Conservation (phyloP, 2,329 filamentous ascomycete genomes). For the Achaetomium macrosporum region DNA sequence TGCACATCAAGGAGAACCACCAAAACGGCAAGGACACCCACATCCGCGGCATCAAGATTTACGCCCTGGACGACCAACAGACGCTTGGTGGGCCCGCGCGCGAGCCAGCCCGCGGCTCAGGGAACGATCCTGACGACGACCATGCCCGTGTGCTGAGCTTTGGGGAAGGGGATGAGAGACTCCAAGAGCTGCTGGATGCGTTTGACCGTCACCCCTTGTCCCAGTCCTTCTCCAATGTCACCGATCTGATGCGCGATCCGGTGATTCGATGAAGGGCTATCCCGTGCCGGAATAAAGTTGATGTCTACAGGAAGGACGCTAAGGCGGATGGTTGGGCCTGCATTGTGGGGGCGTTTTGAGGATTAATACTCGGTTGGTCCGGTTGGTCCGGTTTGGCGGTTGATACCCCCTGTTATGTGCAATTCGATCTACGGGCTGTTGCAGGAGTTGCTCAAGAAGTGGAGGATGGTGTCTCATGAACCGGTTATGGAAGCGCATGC, state of each 20-base stretch:
- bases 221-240: constrained; percentile 29
- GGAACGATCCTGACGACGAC: constrained; percentile 27
- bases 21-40: constrained; percentile 99
- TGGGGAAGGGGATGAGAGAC: constrained; percentile 30
- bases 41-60: constrained; percentile 86
- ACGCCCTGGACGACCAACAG: constrained; percentile 51
- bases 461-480: background rate
- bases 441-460: background rate
- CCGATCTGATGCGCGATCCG: constrained; percentile 37
- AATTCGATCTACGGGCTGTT: background rate
- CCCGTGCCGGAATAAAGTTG: background rate
- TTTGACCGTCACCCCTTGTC: constrained; percentile 27
- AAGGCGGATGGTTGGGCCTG: background rate
- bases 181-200: constrained; percentile 30
- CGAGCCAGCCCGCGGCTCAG: constrained; percentile 33
- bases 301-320: background rate
- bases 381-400: no score
- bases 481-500: no score
- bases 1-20: constrained; percentile 91
- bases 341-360: constrained; percentile 5
- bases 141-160: constrained; percentile 26
- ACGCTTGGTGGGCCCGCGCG: constrained; percentile 34
- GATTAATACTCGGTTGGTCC: background rate
- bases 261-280: constrained; percentile 33
- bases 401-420: constrained; percentile 11